phyloP scores from a whole-genome alignment of 768 basidiomycete species.

The Rhodotorula toruloides region DNA sequence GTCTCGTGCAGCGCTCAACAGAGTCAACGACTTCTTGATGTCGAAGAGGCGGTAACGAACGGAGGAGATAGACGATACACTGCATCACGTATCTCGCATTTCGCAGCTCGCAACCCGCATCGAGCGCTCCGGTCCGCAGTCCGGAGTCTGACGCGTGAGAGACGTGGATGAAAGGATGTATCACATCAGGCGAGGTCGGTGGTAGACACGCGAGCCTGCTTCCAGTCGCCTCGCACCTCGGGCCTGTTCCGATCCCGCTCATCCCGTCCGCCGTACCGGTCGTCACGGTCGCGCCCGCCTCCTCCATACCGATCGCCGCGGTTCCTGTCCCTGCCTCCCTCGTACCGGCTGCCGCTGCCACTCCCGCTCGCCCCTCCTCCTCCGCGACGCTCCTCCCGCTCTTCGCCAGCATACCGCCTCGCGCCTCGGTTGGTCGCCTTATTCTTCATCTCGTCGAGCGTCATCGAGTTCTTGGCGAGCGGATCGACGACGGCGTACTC shows the following conservation, averaged over 20 bases:
- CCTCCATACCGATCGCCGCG: background rate
- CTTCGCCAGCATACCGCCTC: constrained; percentile 25
- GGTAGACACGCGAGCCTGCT: constrained; percentile 23
- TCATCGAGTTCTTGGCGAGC: constrained; percentile 26
- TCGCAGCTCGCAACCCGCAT: no score
- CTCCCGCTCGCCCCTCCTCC: background rate
- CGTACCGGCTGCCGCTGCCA: background rate
- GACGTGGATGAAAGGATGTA: background rate
- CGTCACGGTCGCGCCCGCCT: background rate
- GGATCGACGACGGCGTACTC: constrained; percentile 36
- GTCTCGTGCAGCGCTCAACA: constrained; percentile 69
- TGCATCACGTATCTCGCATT: no score
- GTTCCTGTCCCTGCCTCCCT: no score
- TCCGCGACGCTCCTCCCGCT: constrained; percentile 4
- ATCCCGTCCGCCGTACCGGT: background rate
- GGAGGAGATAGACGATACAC: no score
- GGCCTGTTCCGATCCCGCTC: constrained; percentile 17
- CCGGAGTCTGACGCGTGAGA: no score
- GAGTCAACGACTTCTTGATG: constrained; percentile 69
- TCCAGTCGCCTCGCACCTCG: constrained; percentile 30
- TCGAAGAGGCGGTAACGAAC: constrained; percentile 10
- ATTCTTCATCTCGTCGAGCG: constrained; percentile 32
- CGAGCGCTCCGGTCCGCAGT: background rate
- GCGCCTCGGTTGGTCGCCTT: background rate
- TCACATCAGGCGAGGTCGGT: constrained; percentile 17